Percentiles rank a stretch among this genome's conserved stretches.
phyloP scores from a whole-genome alignment of 257 asterid species.

The Forsythia viridissima region DNA sequence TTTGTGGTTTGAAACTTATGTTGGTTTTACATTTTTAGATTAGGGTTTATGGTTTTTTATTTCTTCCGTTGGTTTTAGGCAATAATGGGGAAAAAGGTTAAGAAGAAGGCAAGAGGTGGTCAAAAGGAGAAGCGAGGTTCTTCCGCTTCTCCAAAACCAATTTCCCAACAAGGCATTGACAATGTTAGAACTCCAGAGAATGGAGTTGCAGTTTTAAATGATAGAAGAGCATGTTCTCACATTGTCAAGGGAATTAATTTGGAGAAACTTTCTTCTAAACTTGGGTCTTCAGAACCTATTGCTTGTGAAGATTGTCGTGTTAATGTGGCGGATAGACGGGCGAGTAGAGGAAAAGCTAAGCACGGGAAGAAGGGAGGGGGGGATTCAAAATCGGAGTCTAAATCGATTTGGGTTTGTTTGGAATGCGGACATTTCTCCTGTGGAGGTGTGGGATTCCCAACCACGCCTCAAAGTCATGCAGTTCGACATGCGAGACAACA shows the following conservation, averaged over 20 bases:
- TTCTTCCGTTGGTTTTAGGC: conserved; percentile 41
- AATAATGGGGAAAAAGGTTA: conserved; percentile 78
- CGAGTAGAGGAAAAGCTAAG: conserved; percentile 59
- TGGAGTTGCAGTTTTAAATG: conserved; percentile 43
- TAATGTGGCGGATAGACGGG: conserved; percentile 49
- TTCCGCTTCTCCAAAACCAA: conserved; percentile 31
- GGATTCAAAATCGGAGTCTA: conserved; percentile 45
- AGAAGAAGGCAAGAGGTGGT: conserved; percentile 62
- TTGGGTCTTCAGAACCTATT: conserved; percentile 41
- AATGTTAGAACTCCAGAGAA: conserved; percentile 37
- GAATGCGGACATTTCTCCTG: conserved; percentile 82
- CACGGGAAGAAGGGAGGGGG: conserved; percentile 67
- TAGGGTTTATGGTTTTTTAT: conserved; percentile 14
- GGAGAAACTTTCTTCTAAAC: conserved; percentile 58
- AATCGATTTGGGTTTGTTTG: conserved; percentile 84
- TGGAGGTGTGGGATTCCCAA: conserved; percentile 86
- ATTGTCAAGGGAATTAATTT: conserved; percentile 56
- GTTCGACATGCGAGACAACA: conserved; percentile 68
- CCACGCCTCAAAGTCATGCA: conserved; percentile 79
- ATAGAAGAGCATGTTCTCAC: conserved; percentile 61
- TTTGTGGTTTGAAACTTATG: neutral
- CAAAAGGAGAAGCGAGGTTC: conserved; percentile 57
- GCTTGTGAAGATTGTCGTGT: conserved; percentile 82
- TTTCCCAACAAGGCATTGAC: conserved; percentile 24
- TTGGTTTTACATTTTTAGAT: neutral